Base-by-base conservation (phyloP, 2,329 filamentous ascomycete genomes). In the Epichloe brachyelytri region DNA sequence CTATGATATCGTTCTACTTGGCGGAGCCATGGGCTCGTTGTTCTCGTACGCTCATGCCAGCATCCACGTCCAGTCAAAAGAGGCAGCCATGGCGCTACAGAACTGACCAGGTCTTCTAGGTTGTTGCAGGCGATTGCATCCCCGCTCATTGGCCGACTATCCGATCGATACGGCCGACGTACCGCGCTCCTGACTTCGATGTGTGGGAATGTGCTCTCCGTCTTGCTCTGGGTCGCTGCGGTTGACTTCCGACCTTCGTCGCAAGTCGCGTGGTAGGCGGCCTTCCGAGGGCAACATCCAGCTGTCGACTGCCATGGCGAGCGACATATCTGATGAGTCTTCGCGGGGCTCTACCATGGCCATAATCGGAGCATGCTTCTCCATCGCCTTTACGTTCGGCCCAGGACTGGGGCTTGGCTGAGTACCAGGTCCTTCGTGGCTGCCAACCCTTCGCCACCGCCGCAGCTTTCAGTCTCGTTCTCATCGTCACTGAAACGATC, bases 281-380 rank as follows among this genome's bases (percentile, higher is more conserved):
- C 0, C 69, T 98, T 96, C 90, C 51, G 93, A 98, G 71, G 93
- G 93, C 55, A 98, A 98, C 60, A 87, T 98, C 3, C 93, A 98
- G 71, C 76, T 98, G 14, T 91, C 93, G 4, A 93, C 91, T 56
- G 91, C 93, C 41, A 97, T 98, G 65, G 93, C 93, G 17, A 93
- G 91, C 39, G 93, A 98, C 65, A 90, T 98, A 57, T 95, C 88
- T 43, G 89, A 94, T 60, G 85, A 91, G 59, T 77, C 79, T 52
- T 85, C 84, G 61, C 81, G 93, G 30, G 88, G 91, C 20, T 82
- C 88, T 19, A 96, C 93, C 41, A 96, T 98, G 88, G 93, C 93
- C 7, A 76, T 98, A 50, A 91, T 98, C 30, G 93, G 93, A 53
- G 90, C 86, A 14, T 97, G 93, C 71, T 98, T 98, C 71, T 95